Evolutionary conservation across 1,284 basidiomycete species (phyloP).

Genomic region (Marasmius oreades): DNA sequence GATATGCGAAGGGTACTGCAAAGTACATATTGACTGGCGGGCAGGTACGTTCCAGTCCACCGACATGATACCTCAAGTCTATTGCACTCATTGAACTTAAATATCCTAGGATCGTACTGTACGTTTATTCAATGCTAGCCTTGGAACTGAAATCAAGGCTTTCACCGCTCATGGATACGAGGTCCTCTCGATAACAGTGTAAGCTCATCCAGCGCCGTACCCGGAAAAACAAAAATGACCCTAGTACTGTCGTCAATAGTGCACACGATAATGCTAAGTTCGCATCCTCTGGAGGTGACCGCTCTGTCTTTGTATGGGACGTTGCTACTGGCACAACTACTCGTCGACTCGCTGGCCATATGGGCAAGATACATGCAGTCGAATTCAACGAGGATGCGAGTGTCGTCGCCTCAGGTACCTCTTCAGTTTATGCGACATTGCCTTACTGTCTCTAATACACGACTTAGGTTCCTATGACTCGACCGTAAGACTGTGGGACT

Average conservation of each 20-base stretch:
- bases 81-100: not conserved
- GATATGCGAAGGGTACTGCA: slow-evolving; percentile 81
- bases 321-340: slow-evolving; percentile 84
- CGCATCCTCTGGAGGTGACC: slow-evolving; percentile 91
- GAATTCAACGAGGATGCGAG: slow-evolving; percentile 87
- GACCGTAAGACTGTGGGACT: slow-evolving; percentile 86
- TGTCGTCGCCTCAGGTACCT: slow-evolving; percentile 81
- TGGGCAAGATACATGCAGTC: slow-evolving; percentile 87
- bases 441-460: not conserved
- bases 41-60: slow-evolving; percentile 30
- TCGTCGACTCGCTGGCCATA: slow-evolving; percentile 82
- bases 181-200: slow-evolving; percentile 89
- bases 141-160: slow-evolving; percentile 84
- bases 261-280: slow-evolving; percentile 93
- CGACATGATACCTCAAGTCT: too few relatives aligned
- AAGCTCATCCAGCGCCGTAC: slow-evolving; percentile 26
- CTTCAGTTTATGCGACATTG: slow-evolving; percentile 1
- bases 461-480: slow-evolving; percentile 79
- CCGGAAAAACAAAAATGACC: slow-evolving; percentile 6
- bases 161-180: slow-evolving; percentile 94
- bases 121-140: slow-evolving; percentile 85
- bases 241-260: slow-evolving; percentile 36
- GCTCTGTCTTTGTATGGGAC: slow-evolving; percentile 93
- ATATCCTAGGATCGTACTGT: slow-evolving; percentile 69
- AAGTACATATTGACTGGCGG: slow-evolving; percentile 92